Evolutionary conservation across 768 basidiomycete genomes (phyloP).

Genomic region (Boletus vinaceobasis): DNA sequence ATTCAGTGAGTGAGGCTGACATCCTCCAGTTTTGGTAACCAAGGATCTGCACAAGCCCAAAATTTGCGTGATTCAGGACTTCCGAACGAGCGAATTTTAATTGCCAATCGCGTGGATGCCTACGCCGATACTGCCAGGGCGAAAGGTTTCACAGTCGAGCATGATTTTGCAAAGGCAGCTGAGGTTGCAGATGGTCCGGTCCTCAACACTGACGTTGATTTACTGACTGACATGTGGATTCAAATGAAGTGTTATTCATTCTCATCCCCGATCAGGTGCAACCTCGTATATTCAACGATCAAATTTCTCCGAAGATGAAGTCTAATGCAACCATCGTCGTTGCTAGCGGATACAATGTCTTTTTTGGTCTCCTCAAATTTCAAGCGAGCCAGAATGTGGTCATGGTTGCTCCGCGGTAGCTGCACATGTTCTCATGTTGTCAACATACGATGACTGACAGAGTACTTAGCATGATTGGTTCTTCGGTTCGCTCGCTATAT

Average conservation of each 20-base stretch:
- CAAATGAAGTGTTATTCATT: conserved; percentile 51
- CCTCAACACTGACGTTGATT: background rate
- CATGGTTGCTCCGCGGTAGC: conserved; percentile 61
- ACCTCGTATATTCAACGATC: conserved; percentile 57
- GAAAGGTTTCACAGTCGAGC: conserved; percentile 56
- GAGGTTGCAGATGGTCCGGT: conserved; percentile 50
- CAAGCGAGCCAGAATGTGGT: conserved; percentile 53
- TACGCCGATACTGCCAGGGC: conserved; percentile 56
- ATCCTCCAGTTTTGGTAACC: conserved; percentile 53
- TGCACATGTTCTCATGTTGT: background rate
- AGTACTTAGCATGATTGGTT: conserved; percentile 56
- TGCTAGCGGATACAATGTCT: conserved; percentile 66
- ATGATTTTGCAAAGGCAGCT: conserved; percentile 55
- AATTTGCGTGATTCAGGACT: conserved; percentile 63
- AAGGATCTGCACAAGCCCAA: conserved; percentile 65
- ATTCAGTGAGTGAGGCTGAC: background rate
- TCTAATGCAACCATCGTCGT: conserved; percentile 48
- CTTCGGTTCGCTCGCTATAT: conserved; percentile 59
- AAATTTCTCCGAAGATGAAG: conserved; percentile 50
- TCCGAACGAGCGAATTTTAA: conserved; percentile 55
- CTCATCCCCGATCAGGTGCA: conserved; percentile 65
- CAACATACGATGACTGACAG: background rate
- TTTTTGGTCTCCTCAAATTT: conserved; percentile 56
- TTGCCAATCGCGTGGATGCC: conserved; percentile 55
- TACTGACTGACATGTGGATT: background rate